Conservation (phyloP, 1,284 basidiomycete species). For the Ganoderma leucocontextum region DNA sequence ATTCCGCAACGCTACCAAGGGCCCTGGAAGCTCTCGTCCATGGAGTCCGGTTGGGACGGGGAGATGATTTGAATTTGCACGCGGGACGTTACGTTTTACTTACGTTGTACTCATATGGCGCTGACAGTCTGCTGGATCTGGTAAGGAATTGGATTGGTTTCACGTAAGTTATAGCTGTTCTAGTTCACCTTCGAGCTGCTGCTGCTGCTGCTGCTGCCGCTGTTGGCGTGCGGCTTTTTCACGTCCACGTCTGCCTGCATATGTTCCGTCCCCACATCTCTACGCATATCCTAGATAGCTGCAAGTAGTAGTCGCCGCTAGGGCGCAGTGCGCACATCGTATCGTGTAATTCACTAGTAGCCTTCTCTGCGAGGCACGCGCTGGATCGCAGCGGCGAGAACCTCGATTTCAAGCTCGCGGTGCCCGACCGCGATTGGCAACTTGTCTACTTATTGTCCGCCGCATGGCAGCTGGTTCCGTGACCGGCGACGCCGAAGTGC, state of each 20-base stretch:
- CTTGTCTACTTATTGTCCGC: background rate
- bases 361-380: constrained; percentile 15
- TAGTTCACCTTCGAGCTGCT: constrained; percentile 14
- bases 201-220: constrained; percentile 1
- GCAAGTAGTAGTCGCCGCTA: constrained; percentile 23
- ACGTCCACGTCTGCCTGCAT: constrained; percentile 6
- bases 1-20: background rate
- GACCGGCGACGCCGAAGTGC: constrained; percentile 22
- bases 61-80: constrained; percentile 4
- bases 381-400: background rate
- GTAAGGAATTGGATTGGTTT: constrained; percentile 2
- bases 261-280: constrained; percentile 10
- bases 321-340: constrained; percentile 21
- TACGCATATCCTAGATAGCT: constrained; percentile 23
- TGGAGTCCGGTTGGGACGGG: background rate
- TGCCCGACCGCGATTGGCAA: constrained; percentile 15
- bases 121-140: constrained; percentile 7
- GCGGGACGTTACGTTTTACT: constrained; percentile 3
- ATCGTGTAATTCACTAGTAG: constrained; percentile 26
- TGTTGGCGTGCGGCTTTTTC: background rate
- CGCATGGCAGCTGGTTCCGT: constrained; percentile 15
- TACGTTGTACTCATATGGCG: background rate
- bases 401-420: background rate
- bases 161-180: constrained; percentile 25
- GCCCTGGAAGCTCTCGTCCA: background rate